phyloP scores from a whole-genome alignment of 208 protist species.

The Endotrypanum monterogeii region DNA sequence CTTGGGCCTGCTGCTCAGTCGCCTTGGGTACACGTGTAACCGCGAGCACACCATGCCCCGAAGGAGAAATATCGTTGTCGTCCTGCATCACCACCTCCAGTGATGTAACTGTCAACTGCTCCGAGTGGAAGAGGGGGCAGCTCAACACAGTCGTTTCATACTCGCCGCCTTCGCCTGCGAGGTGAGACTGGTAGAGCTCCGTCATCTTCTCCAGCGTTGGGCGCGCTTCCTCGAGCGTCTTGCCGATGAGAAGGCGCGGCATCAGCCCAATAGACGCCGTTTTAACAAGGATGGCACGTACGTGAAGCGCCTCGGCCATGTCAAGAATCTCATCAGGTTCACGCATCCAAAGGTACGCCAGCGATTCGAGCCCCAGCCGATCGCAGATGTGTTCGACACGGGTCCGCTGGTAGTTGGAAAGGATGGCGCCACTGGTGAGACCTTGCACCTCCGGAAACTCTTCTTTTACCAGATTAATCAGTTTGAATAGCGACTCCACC shows the following conservation, averaged over 20 bases:
- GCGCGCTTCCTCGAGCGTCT: slow-evolving; percentile 74
- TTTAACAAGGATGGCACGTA: slow-evolving; percentile 96
- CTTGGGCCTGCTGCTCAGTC: slow-evolving; percentile 33
- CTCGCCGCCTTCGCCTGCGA: slow-evolving; percentile 99
- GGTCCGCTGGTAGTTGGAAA: slow-evolving; percentile 98
- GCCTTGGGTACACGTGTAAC: slow-evolving; percentile 51
- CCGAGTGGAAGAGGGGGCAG: slow-evolving; percentile 89
- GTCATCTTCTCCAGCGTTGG: slow-evolving; percentile 62
- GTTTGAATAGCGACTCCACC: slow-evolving; percentile 96
- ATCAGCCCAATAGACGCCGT: slow-evolving; percentile 93
- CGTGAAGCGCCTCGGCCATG: slow-evolving; percentile 84
- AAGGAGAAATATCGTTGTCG: slow-evolving; percentile 78
- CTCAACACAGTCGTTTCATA: slow-evolving; percentile 99
- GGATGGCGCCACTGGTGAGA: slow-evolving; percentile 97
- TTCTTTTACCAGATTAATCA: slow-evolving; percentile 90
- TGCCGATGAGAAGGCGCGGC: slow-evolving; percentile 89
- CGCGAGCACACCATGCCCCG: slow-evolving; percentile 58
- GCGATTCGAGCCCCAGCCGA: slow-evolving; percentile 91
- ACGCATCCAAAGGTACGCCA: slow-evolving; percentile 97
- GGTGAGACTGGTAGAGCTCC: slow-evolving; percentile 80
- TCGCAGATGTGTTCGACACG: slow-evolving; percentile 97
- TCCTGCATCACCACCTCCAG: slow-evolving; percentile 73
- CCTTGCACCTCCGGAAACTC: slow-evolving; percentile 89
- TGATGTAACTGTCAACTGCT: slow-evolving; percentile 40
- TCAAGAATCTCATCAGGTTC: slow-evolving; percentile 93